Evolutionary conservation across 495 filamentous ascomycete species (phyloP), one percentile per base, ranked within the genome.

Genomic region (Neurospora sp.): DNA sequence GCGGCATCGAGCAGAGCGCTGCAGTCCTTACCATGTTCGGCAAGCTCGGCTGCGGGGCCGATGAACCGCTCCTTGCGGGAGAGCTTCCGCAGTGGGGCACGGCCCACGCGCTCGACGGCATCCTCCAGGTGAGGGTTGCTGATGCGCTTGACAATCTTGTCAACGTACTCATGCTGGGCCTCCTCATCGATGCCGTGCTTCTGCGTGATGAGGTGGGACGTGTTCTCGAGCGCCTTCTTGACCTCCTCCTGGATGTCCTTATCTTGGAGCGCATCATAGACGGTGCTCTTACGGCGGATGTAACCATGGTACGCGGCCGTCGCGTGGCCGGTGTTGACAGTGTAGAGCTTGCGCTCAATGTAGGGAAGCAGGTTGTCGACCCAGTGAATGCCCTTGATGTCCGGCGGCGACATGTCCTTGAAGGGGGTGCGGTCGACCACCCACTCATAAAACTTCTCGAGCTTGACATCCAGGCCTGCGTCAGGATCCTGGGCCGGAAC

Each of bases 381-480:
- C 89, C 92, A 96, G 81, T 95, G 90, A 80, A 99, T 90, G 69
- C 94, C 96, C 71, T 94, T 82, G 80, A 99, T 93, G 42, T 89
- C 83, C 3, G 93, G 93, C 6, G 70, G 74, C 39, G 72, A 72
- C 48, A 79, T 70, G 73, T 79, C 79, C 71, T 88, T 84, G 84
- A 97, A 98, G 0, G 94, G 94, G 3, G 88, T 90, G 78, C 87
- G 81, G 77, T 99, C 96, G 65, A 98, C 94, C 10, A 94, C 96
- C 96, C 96, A 99, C 83, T 99, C 96, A 85, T 91, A 97, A 89
- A 97, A 99, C 83, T 93, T 93, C 87, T 99, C 96, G 73, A 99
- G 94, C 76, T 91, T 93, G 74, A 99, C 96, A 78, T 98, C 91
- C 45, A 98, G 86, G 45, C 93, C 94, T 22, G 88, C 84, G 79